A percentile compares a stretch with the other conserved stretches of the same genome.
These are phyloP conservation scores for Tolypocladium paradoxum DNA, from an alignment of 2,329 filamentous ascomycete genomes.

Conservation along the genomic window DNA sequence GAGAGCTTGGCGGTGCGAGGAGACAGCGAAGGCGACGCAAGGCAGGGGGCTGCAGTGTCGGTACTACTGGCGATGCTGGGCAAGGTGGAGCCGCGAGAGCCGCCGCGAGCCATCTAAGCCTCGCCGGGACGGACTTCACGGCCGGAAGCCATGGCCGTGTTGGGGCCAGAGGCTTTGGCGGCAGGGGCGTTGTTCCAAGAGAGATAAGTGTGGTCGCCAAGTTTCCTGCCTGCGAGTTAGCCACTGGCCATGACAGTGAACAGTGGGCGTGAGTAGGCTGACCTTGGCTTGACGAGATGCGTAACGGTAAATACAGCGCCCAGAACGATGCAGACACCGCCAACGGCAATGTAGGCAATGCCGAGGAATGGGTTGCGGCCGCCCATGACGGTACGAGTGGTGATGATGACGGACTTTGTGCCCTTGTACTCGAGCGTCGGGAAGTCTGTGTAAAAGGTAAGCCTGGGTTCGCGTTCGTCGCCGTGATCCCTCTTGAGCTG, in stretches of 20 bases:
- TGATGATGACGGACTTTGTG: constrained; percentile 82
- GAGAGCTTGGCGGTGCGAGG: neutral
- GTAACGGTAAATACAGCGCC: constrained; percentile 82
- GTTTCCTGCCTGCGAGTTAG: constrained; percentile 53
- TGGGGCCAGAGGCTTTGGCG: constrained; percentile 28
- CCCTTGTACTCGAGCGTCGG: constrained; percentile 68
- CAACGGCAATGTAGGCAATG: constrained; percentile 91
- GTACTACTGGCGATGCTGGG: neutral
- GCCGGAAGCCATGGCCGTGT: constrained; percentile 39
- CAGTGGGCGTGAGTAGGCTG: constrained; percentile 20
- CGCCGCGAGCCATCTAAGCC: constrained; percentile 24
- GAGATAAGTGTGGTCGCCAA: constrained; percentile 94
- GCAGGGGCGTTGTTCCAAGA: constrained; percentile 70
- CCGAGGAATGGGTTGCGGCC: constrained; percentile 93
- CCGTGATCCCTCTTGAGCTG: neutral
- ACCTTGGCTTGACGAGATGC: constrained; percentile 86
- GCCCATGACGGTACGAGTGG: constrained; percentile 84
- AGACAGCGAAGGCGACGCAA: neutral
- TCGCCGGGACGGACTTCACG: constrained; percentile 41
- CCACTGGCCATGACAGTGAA: constrained; percentile 1
- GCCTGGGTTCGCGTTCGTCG: neutral
- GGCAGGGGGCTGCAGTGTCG: neutral
- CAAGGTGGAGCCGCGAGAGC: constrained; percentile 11
- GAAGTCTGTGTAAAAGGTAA: constrained; percentile 50
- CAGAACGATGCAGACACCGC: constrained; percentile 82